Evolutionary conservation across 495 filamentous ascomycete species (phyloP).

Genomic region (Xylaria curta): DNA sequence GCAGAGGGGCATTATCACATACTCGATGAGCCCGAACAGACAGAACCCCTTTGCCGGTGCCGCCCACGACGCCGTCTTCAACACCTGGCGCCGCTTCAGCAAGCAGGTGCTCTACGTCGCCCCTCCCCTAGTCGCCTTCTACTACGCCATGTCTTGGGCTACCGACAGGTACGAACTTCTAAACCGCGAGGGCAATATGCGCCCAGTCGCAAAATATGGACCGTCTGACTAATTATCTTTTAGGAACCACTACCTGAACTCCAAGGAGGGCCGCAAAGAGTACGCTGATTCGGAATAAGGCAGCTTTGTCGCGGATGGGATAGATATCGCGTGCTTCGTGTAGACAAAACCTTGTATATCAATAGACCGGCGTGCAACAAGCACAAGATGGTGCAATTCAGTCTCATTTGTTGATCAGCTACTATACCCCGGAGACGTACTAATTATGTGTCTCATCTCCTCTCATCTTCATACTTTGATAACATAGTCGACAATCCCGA

Average conservation of each 20-base stretch:
- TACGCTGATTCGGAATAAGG: conserved; percentile 54
- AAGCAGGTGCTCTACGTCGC: conserved; percentile 80
- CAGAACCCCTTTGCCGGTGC: conserved; percentile 64
- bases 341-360: conserved; percentile 43
- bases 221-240: conserved; percentile 30
- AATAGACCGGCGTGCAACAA: conserved; percentile 36
- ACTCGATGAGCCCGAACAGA: conserved; percentile 58
- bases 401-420: conserved; percentile 15
- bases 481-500: neutral
- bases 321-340: conserved; percentile 25
- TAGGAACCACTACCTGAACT: conserved; percentile 92
- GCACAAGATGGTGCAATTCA: conserved; percentile 25
- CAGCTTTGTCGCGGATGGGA: conserved; percentile 24
- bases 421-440: neutral
- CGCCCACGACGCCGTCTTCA: conserved; percentile 64
- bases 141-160: conserved; percentile 85
- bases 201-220: conserved; percentile 2
- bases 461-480: neutral
- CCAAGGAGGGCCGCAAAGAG: conserved; percentile 79
- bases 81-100: conserved; percentile 64
- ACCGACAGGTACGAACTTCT: conserved; percentile 71
- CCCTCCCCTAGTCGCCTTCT: conserved; percentile 78
- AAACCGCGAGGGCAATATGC: neutral
- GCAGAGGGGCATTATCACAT: conserved; percentile 64
- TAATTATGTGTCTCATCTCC: neutral